Evolutionary conservation across 2,329 filamentous ascomycete genomes (phyloP).

Genomic region (Fusarium irregulare): DNA sequence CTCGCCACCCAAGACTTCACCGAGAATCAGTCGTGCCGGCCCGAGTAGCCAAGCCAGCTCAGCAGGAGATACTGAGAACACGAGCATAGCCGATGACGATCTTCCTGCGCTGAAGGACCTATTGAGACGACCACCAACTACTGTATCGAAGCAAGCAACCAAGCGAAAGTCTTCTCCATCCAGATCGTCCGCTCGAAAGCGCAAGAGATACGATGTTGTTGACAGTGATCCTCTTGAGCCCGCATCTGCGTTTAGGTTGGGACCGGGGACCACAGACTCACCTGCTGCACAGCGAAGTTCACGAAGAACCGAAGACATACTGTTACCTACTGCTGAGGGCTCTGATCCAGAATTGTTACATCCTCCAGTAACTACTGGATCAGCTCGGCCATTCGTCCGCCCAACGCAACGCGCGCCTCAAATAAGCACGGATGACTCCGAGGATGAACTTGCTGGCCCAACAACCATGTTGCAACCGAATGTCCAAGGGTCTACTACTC

Average conservation of each 20-base stretch:
- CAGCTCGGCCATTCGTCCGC: slow-evolving; percentile 1
- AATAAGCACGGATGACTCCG: slow-evolving; percentile 41
- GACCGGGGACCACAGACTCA: slow-evolving; percentile 23
- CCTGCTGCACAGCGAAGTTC: slow-evolving; percentile 40
- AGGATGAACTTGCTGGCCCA: slow-evolving; percentile 35
- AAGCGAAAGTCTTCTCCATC: slow-evolving; percentile 44
- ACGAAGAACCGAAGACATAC: slow-evolving; percentile 29
- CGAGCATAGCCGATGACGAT: slow-evolving; percentile 53
- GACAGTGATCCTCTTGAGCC: slow-evolving; percentile 50
- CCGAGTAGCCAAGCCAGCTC: slow-evolving; percentile 53
- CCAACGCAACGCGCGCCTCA: slow-evolving; percentile 12
- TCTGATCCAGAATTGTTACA: not conserved
- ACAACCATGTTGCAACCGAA: not conserved
- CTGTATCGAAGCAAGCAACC: slow-evolving; percentile 12
- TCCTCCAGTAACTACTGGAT: not conserved
- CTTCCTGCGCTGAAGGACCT: slow-evolving; percentile 54
- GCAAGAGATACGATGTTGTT: slow-evolving; percentile 47
- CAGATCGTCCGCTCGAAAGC: slow-evolving; percentile 47
- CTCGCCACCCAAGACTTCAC: slow-evolving; percentile 48
- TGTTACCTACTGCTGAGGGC: not conserved
- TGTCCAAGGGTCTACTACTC: slow-evolving; percentile 34
- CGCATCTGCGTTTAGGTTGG: slow-evolving; percentile 36
- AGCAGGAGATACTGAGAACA: slow-evolving; percentile 52
- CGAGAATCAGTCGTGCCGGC: slow-evolving; percentile 38
- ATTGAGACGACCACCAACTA: slow-evolving; percentile 37